Conservation (phyloP, 2,329 filamentous ascomycete species). For the Drechmeria coniospora region DNA sequence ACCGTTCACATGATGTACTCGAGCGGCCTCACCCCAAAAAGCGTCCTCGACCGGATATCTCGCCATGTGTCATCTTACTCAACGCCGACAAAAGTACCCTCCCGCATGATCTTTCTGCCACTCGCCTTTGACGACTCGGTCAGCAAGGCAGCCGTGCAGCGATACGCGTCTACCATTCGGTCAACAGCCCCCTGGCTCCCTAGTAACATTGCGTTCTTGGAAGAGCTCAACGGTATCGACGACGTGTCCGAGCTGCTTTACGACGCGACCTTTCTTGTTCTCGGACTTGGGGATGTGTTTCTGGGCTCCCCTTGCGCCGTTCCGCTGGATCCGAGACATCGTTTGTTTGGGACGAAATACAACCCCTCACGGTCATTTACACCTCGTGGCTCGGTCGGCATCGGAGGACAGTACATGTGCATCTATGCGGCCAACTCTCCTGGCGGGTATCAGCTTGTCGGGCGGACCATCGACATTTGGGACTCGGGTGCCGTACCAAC, state of each 20-base stretch:
- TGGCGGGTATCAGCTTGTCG: slow-evolving; percentile 22
- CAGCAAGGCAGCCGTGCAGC: slow-evolving; percentile 34
- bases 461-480: slow-evolving; percentile 19
- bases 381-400: slow-evolving; percentile 18
- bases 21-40: slow-evolving; percentile 5
- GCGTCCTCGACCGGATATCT: slow-evolving; percentile 8
- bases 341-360: slow-evolving; percentile 21
- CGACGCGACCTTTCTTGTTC: slow-evolving; percentile 19
- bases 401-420: slow-evolving; percentile 22
- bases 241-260: slow-evolving; percentile 12
- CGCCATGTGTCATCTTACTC: slow-evolving; percentile 11
- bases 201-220: slow-evolving; percentile 41
- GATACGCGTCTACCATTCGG: slow-evolving; percentile 47
- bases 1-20: slow-evolving; percentile 17
- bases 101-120: slow-evolving; percentile 18
- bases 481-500: slow-evolving; percentile 7
- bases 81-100: slow-evolving; percentile 10
- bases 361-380: slow-evolving; percentile 22
- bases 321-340: slow-evolving; percentile 18
- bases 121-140: slow-evolving; percentile 22
- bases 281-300: slow-evolving; percentile 24
- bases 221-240: slow-evolving; percentile 17
- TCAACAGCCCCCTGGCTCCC: slow-evolving; percentile 46
- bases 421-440: slow-evolving; percentile 23
- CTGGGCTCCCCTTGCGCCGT: slow-evolving; percentile 21